These are phyloP conservation scores for Cryptococcus sp. DNA, from an alignment of 1,284 basidiomycete species.

Conservation along the genomic window DNA sequence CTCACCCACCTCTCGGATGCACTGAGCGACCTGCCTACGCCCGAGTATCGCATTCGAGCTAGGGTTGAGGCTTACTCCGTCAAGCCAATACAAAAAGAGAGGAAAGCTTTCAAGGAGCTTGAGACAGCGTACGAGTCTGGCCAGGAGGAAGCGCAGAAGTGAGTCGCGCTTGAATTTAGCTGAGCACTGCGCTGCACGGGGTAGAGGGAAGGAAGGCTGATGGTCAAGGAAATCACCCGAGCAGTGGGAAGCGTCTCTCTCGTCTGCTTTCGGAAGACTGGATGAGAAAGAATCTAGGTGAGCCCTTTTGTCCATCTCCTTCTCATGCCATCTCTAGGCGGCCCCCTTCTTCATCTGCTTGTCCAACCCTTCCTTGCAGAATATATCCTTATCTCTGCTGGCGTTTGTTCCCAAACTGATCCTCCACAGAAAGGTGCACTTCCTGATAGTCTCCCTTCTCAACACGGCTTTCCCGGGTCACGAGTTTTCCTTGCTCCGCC, in stretches of 20 bases:
- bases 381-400: too few species aligned
- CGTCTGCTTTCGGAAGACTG: slow-evolving; percentile 45
- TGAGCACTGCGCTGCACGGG: too few species aligned
- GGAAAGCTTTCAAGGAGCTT: slow-evolving; percentile 89
- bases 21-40: slow-evolving; percentile 62
- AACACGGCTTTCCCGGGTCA: slow-evolving; percentile 97
- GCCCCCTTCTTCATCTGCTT: too few species aligned
- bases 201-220: too few species aligned
- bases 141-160: slow-evolving; percentile 46
- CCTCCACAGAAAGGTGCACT: slow-evolving; percentile 46
- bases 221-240: slow-evolving; percentile 43
- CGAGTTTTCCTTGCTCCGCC: slow-evolving; percentile 89
- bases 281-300: slow-evolving; percentile 46
- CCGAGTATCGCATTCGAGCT: slow-evolving; percentile 85
- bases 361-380: too few species aligned
- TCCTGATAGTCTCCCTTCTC: slow-evolving; percentile 87
- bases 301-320: too few species aligned
- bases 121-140: slow-evolving; percentile 66
- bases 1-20: slow-evolving; percentile 71
- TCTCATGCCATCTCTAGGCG: too few species aligned
- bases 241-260: slow-evolving; percentile 43
- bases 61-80: slow-evolving; percentile 96
- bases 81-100: slow-evolving; percentile 95
- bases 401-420: too few species aligned
- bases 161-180: too few species aligned